phyloP scores from a whole-genome alignment of 108 stramenopile species.

The Bacterosira constricta region DNA sequence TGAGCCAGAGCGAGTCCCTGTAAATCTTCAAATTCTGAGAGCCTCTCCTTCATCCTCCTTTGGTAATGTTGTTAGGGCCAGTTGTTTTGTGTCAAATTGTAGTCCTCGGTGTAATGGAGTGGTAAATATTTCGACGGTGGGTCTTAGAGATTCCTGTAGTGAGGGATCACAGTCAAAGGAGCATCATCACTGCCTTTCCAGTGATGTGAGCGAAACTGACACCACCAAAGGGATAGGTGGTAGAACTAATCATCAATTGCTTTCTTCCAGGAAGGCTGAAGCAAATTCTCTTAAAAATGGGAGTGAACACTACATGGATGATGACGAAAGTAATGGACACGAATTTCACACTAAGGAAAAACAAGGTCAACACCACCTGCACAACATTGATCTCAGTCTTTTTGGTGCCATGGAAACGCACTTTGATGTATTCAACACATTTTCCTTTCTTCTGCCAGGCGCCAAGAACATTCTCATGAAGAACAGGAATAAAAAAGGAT shows the following conservation, averaged over 20 bases:
- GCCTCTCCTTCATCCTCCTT: slow-evolving; percentile 40
- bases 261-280: no score
- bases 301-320: slow-evolving; percentile 6
- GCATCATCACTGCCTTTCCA: no score
- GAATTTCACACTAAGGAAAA: not conserved
- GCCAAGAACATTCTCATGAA: slow-evolving; percentile 55
- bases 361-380: not conserved
- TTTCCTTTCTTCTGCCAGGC: slow-evolving; percentile 75
- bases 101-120: no score
- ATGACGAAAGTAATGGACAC: not conserved
- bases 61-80: slow-evolving; percentile 12
- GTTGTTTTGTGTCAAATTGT: no score
- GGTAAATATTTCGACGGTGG: not conserved
- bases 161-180: no score
- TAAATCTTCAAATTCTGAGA: slow-evolving; percentile 32
- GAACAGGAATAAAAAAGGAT: not conserved
- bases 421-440: slow-evolving; percentile 44
- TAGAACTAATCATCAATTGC: no score
- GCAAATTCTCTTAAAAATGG: no score
- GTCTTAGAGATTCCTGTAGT: slow-evolving; percentile 29
- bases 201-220: no score
- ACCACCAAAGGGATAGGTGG: no score
- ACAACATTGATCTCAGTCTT: slow-evolving; percentile 45
- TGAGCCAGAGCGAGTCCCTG: not conserved
- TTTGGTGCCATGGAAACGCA: slow-evolving; percentile 61